phyloP scores from a whole-genome alignment of 805 yeast species.

The Sugiyamaella valdiviana region DNA sequence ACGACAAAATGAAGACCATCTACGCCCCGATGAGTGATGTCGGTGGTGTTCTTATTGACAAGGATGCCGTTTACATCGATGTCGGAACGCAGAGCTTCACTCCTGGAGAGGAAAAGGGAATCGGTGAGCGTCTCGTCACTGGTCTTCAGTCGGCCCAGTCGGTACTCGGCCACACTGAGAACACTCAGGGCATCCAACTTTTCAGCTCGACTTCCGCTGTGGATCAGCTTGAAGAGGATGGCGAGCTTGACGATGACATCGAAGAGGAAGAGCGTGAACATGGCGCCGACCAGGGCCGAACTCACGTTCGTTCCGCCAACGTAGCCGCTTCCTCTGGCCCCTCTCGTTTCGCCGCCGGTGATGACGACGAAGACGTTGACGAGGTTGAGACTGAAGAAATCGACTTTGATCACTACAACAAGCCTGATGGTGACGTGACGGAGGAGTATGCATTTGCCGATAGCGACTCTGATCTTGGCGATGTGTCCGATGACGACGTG shows the following conservation, averaged over 20 bases:
- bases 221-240: constrained; percentile 38
- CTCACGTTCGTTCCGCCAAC: constrained; percentile 41
- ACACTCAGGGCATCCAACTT: constrained; percentile 66
- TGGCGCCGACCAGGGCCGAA: constrained; percentile 57
- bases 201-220: constrained; percentile 58
- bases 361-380: constrained; percentile 27
- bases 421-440: constrained; percentile 31
- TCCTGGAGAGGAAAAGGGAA: constrained; percentile 63
- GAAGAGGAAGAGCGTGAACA: constrained; percentile 37
- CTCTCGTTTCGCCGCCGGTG: constrained; percentile 24
- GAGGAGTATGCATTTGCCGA: constrained; percentile 45
- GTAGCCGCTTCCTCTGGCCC: constrained; percentile 19
- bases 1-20: constrained; percentile 86
- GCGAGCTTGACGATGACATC: constrained; percentile 39
- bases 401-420: constrained; percentile 14
- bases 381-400: constrained; percentile 17
- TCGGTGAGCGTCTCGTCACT: constrained; percentile 83
- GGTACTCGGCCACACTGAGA: constrained; percentile 50
- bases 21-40: constrained; percentile 99
- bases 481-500: constrained; percentile 35
- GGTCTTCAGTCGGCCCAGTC: constrained; percentile 66
- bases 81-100: constrained; percentile 54
- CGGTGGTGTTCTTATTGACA: constrained; percentile 96
- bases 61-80: constrained; percentile 94
- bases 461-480: constrained; percentile 37